A percentile compares a stretch with the other conserved stretches of the same genome.
Evolutionary conservation across 2,329 filamentous ascomycete genomes (phyloP).

Genomic region (Colletotrichum liriopes): DNA sequence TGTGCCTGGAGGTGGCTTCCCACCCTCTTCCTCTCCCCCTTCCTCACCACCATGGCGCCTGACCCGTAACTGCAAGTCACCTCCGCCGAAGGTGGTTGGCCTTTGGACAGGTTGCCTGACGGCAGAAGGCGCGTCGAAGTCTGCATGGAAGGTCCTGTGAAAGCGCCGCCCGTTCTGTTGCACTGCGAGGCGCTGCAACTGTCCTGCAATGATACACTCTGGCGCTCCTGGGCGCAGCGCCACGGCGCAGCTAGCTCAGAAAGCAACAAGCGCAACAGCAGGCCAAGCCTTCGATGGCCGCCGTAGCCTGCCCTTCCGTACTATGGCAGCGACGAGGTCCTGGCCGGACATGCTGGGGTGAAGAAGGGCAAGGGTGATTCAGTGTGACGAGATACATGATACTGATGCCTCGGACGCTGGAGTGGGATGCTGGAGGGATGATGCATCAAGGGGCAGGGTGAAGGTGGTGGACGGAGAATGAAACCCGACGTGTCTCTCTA

Average conservation of each 20-base stretch:
- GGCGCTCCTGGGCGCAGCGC: constrained; percentile 23
- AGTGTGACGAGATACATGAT: constrained; percentile 10
- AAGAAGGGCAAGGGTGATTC: background rate
- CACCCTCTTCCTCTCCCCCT: background rate
- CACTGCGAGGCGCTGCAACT: constrained; percentile 26
- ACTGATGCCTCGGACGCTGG: background rate
- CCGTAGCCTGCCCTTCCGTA: constrained; percentile 29
- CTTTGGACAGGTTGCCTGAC: constrained; percentile 6
- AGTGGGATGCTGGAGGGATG: background rate
- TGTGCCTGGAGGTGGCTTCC: background rate
- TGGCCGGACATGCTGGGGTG: background rate
- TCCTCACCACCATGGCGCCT: background rate
- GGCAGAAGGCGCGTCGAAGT: constrained; percentile 42
- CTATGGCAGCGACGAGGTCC: constrained; percentile 15
- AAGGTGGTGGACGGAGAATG: constrained; percentile 1
- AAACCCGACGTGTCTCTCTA: background rate
- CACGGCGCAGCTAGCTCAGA: constrained; percentile 20
- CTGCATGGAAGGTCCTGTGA: constrained; percentile 39
- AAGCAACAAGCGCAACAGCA: constrained; percentile 19
- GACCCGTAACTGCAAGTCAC: constrained; percentile 28
- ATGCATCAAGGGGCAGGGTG: background rate
- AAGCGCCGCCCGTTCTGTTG: constrained; percentile 28
- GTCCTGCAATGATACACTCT: constrained; percentile 33
- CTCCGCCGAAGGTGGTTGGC: constrained; percentile 10
- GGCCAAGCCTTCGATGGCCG: constrained; percentile 16